Conservation (phyloP, 768 basidiomycete species). For the Suillus cothurnatus region DNA sequence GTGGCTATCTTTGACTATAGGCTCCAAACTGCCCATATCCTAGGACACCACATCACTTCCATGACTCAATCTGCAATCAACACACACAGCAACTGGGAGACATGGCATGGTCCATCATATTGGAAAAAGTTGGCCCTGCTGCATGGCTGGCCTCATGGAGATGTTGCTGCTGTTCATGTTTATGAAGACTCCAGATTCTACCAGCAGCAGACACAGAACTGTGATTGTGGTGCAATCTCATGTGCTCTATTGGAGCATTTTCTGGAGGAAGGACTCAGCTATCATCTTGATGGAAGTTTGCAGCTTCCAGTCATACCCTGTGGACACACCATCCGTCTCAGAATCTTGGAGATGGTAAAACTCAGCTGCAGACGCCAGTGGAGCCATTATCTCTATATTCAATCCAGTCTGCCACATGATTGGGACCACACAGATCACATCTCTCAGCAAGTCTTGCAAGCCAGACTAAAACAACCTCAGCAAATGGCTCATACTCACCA, state of each 20-base stretch:
- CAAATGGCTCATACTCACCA: background rate
- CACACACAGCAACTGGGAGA: background rate
- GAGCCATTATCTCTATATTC: too few species aligned
- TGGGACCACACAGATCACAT: too few species aligned
- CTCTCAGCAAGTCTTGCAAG: background rate
- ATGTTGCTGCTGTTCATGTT: background rate
- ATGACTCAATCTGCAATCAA: background rate
- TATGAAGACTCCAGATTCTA: background rate
- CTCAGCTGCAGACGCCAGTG: too few species aligned
- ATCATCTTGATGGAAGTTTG: background rate
- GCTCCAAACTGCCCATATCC: background rate
- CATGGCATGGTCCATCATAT: conserved; percentile 5
- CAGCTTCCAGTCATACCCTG: too few species aligned
- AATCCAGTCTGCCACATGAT: too few species aligned
- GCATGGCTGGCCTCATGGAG: background rate
- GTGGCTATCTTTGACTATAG: background rate
- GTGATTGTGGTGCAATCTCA: conserved; percentile 16
- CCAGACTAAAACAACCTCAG: background rate
- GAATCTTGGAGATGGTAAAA: too few species aligned
- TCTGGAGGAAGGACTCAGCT: background rate
- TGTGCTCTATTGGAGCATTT: conserved; percentile 6
- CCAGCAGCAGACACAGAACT: background rate
- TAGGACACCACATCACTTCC: background rate
- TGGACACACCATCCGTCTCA: too few species aligned
- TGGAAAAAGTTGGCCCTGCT: background rate